Percentiles rank a stretch among this genome's conserved stretches.
Conservation (phyloP, 106 monocot species). For the Posidonia australis region DNA sequence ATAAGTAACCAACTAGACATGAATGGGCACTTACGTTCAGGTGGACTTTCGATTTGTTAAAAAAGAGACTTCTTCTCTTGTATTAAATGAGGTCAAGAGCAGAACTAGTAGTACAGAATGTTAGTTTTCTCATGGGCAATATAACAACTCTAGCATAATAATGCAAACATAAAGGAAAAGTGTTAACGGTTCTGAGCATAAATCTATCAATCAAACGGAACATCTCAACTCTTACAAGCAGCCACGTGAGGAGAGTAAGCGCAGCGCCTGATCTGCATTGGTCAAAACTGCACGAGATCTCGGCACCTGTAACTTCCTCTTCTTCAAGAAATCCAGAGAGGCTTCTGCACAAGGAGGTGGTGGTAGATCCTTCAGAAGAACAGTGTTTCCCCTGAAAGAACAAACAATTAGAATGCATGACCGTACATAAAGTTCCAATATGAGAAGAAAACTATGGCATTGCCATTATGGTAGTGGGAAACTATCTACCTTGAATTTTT, state of each 20-base stretch:
- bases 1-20: no score
- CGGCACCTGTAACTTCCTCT: conserved; percentile 61
- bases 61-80: no score
- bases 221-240: conserved; percentile 20
- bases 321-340: conserved; percentile 72
- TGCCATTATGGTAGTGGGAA: not conserved
- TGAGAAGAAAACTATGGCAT: not conserved
- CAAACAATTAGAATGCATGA: not conserved
- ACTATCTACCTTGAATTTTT: conserved; percentile 43
- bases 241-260: conserved; percentile 45
- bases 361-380: conserved; percentile 56
- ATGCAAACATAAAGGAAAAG: no score
- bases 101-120: no score
- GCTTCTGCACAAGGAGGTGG: conserved; percentile 40
- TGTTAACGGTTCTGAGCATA: no score
- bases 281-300: conserved; percentile 55
- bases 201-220: not conserved
- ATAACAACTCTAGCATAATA: no score
- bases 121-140: no score
- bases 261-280: conserved; percentile 53
- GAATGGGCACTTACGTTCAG: no score
- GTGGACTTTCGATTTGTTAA: no score
- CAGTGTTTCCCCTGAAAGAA: conserved; percentile 35
- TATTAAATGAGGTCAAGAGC: no score
- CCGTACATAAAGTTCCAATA: not conserved